These are phyloP conservation scores for Echeveria elegans DNA, from an alignment of 164 flowering plant genomes.

Conservation along the genomic window DNA sequence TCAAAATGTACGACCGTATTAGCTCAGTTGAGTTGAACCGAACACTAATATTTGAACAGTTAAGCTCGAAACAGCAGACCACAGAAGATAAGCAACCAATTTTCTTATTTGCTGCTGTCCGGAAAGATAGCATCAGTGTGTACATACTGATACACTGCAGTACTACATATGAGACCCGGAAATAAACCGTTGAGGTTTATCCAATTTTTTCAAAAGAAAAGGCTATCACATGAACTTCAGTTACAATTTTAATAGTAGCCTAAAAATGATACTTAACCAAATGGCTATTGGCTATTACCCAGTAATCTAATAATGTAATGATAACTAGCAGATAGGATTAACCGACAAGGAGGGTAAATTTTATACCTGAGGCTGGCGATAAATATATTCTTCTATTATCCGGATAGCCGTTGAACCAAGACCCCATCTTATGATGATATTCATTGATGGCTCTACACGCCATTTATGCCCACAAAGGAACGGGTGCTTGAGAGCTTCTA, in stretches of 20 bases:
- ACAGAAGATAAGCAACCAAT: no score
- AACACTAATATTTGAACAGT: neutral
- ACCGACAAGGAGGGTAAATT: neutral
- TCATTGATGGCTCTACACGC: constrained; percentile 81
- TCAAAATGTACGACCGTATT: no score
- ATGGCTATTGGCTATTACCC: neutral
- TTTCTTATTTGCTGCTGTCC: no score
- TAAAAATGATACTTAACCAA: neutral
- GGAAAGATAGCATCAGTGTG: no score
- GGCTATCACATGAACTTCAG: no score
- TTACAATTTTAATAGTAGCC: no score
- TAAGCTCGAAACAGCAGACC: no score
- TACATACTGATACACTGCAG: no score
- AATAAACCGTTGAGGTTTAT: no score
- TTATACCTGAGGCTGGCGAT: constrained; percentile 72
- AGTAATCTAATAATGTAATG: neutral
- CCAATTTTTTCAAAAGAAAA: no score
- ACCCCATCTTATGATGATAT: constrained; percentile 87
- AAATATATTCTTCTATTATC: constrained; percentile 94
- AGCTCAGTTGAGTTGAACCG: neutral
- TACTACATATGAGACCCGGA: no score
- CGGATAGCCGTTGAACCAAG: constrained; percentile 91
- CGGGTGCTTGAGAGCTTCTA: constrained; percentile 92
- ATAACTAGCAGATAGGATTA: constrained; percentile 2
- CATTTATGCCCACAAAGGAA: constrained; percentile 97